phyloP scores from a whole-genome alignment of 169 alveolate genomes.

The Plasmodium gonderi region DNA sequence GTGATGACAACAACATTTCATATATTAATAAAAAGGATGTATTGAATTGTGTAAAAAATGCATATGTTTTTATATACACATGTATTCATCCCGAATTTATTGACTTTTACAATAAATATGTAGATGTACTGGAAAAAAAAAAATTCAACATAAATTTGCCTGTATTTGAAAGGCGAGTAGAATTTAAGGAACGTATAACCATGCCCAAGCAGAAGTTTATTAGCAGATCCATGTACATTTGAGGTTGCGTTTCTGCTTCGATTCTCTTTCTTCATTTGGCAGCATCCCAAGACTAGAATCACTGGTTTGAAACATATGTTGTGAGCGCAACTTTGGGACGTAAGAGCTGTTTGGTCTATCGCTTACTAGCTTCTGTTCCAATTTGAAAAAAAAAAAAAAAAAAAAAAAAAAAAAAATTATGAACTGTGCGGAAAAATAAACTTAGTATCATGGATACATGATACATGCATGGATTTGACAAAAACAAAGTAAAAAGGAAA shows the following conservation, averaged over 20 bases:
- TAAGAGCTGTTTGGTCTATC: too few relatives aligned
- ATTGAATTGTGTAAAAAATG: conserved; percentile 49
- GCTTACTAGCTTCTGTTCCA: too few relatives aligned
- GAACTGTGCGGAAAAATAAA: too few relatives aligned
- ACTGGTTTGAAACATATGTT: too few relatives aligned
- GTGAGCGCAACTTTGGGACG: too few relatives aligned
- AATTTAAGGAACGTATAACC: conserved; percentile 65
- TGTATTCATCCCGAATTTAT: conserved; percentile 45
- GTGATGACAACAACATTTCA: conserved; percentile 60
- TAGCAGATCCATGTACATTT: conserved; percentile 12
- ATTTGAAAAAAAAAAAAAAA: too few relatives aligned
- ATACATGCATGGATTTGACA: too few relatives aligned
- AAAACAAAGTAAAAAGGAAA: too few relatives aligned
- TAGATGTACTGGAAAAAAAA: conserved; percentile 66
- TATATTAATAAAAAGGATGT: conserved; percentile 40
- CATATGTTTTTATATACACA: conserved; percentile 58
- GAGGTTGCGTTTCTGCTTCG: neutral
- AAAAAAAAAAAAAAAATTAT: too few relatives aligned
- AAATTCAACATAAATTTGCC: conserved; percentile 47
- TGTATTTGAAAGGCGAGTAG: conserved; percentile 55
- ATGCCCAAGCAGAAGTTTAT: conserved; percentile 63
- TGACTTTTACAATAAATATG: conserved; percentile 51
- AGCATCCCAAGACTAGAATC: too few relatives aligned
- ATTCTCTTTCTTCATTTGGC: neutral
- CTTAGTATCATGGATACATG: too few relatives aligned